phyloP scores from a whole-genome alignment of 495 filamentous ascomycete genomes.

The Trichoderma gamsii region DNA sequence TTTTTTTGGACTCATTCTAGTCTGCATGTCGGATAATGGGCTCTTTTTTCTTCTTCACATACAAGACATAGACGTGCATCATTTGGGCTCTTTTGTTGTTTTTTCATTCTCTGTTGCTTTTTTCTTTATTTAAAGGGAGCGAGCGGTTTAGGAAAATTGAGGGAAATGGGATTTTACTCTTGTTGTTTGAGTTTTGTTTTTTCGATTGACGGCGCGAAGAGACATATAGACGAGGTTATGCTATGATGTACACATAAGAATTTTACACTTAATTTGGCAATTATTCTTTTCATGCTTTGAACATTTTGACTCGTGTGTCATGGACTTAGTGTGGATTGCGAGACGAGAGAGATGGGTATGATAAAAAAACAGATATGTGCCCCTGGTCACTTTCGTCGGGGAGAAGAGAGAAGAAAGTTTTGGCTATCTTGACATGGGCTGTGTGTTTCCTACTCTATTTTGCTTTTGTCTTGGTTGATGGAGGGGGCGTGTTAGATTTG shows the following conservation, averaged over 20 bases:
- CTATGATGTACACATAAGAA: neutral
- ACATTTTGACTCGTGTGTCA: too few relatives aligned
- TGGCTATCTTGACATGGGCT: too few relatives aligned
- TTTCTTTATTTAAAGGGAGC: neutral
- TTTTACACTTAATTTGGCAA: neutral
- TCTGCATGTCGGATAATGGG: neutral
- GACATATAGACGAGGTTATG: constrained; percentile 1
- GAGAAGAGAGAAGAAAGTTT: too few relatives aligned
- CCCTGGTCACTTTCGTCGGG: too few relatives aligned
- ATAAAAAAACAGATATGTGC: too few relatives aligned
- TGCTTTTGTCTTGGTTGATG: too few relatives aligned
- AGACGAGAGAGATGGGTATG: too few relatives aligned
- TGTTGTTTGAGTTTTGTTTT: neutral
- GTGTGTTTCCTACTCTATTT: too few relatives aligned
- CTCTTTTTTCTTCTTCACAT: neutral
- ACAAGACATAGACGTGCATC: neutral
- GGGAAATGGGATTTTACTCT: neutral
- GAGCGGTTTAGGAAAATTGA: constrained; percentile 7
- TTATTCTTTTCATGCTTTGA: too few relatives aligned
- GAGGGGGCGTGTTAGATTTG: too few relatives aligned
- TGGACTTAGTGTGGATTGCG: too few relatives aligned
- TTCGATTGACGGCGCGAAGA: neutral
- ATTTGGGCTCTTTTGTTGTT: neutral
- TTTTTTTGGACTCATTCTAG: neutral
- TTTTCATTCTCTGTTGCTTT: neutral